Conservation (phyloP, 2,329 filamentous ascomycete species). For the Trichoderma sp. region DNA sequence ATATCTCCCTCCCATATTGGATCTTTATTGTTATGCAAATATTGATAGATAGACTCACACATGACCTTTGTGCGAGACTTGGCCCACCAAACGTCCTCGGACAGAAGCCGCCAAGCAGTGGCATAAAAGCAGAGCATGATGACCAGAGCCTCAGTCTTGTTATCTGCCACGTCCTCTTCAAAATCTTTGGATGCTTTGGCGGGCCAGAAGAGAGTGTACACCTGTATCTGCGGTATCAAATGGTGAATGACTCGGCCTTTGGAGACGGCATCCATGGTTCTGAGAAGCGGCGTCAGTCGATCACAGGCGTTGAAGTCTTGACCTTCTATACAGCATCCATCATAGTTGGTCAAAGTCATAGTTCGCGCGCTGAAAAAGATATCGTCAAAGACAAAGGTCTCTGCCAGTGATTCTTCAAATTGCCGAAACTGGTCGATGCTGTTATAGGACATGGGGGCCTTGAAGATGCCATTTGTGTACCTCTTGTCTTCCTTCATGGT, state of each 20-base stretch:
- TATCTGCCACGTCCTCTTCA: background rate
- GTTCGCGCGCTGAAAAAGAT: background rate
- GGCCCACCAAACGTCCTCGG: constrained; percentile 5
- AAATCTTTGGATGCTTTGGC: constrained; percentile 14
- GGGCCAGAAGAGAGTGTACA: constrained; percentile 18
- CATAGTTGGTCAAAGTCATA: background rate
- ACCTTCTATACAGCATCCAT: background rate
- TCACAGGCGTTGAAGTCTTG: background rate
- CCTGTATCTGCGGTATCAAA: background rate
- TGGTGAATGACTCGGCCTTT: background rate
- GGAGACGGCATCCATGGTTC: constrained; percentile 2
- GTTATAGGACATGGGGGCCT: background rate
- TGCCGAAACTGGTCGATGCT: background rate
- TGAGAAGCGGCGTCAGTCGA: constrained; percentile 11
- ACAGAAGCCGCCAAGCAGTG: constrained; percentile 16
- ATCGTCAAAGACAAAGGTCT: background rate
- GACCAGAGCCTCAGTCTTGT: constrained; percentile 2
- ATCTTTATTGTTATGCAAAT: background rate
- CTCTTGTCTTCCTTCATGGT: background rate
- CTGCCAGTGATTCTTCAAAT: background rate
- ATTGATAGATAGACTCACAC: constrained; percentile 15
- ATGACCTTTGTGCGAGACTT: constrained; percentile 5
- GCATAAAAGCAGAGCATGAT: constrained; percentile 20
- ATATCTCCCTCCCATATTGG: background rate
- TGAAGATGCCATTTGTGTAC: constrained; percentile 10